These are phyloP conservation scores for Francoa sonchifolia DNA, from an alignment of 441 rosid species.

Conservation along the genomic window DNA sequence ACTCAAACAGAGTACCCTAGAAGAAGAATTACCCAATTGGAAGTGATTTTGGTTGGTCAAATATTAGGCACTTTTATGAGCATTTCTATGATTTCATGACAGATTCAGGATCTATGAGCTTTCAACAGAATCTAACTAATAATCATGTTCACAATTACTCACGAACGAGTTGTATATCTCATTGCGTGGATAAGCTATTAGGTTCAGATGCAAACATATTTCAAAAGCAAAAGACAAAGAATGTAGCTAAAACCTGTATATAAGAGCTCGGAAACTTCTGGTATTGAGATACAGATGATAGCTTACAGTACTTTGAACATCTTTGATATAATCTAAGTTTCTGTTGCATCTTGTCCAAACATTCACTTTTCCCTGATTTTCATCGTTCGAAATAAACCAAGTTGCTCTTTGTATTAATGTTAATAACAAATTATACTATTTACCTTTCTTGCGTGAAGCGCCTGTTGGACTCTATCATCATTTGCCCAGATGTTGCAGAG, in stretches of 20 bases:
- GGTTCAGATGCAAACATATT: too few relatives aligned
- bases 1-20: too few relatives aligned
- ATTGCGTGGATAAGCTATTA: background rate
- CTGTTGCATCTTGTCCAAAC: slow-evolving; percentile 19
- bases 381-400: background rate
- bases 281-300: slow-evolving; percentile 13
- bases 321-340: slow-evolving; percentile 13
- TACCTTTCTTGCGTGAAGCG: slow-evolving; percentile 14
- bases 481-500: slow-evolving; percentile 16
- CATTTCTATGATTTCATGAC: background rate
- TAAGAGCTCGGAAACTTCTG: slow-evolving; percentile 16
- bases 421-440: background rate
- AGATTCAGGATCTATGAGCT: too few relatives aligned
- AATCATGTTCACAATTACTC: too few relatives aligned
- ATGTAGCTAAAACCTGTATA: slow-evolving; percentile 17
- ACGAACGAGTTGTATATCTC: background rate
- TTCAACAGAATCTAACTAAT: too few relatives aligned
- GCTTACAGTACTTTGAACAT: slow-evolving; percentile 9
- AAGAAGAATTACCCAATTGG: too few relatives aligned
- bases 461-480: slow-evolving; percentile 14
- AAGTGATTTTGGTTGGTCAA: too few relatives aligned
- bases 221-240: too few relatives aligned
- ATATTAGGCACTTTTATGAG: too few relatives aligned
- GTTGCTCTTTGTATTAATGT: background rate
- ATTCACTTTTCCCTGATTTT: slow-evolving; percentile 9